Percentiles rank a stretch among this genome's conserved stretches.
Conservation (phyloP, 768 basidiomycete genomes). For the Mycena polygramma region DNA sequence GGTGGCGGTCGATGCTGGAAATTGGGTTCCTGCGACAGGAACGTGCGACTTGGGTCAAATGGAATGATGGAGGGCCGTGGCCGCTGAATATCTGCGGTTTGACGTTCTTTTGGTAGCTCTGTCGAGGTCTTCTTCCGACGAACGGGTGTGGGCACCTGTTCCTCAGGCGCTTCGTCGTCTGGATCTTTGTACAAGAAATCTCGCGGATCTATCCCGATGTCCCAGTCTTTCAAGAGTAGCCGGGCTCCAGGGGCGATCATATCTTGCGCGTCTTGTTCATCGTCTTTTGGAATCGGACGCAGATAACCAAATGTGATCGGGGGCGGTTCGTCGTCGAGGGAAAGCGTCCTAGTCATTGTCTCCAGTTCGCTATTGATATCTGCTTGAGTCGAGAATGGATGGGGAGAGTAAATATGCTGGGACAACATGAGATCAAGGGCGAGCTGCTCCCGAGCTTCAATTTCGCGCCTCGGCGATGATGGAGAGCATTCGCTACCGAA, state of each 20-base stretch:
- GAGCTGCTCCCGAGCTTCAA: conserved; percentile 70
- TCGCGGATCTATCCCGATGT: conserved; percentile 63
- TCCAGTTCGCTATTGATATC: conserved; percentile 56
- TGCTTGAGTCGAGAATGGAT: conserved; percentile 49
- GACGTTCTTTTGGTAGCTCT: conserved; percentile 29
- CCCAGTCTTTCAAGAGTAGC: conserved; percentile 78
- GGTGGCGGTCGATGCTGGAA: conserved; percentile 1
- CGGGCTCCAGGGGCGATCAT: conserved; percentile 66
- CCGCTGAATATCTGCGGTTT: conserved; percentile 40
- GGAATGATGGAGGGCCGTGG: conserved; percentile 51
- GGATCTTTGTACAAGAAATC: conserved; percentile 68
- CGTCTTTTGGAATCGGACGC: conserved; percentile 58
- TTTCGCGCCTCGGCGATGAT: conserved; percentile 60
- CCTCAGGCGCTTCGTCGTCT: conserved; percentile 56
- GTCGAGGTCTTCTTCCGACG: conserved; percentile 15
- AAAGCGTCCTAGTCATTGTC: conserved; percentile 71
- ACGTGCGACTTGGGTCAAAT: conserved; percentile 17
- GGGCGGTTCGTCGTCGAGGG: conserved; percentile 68
- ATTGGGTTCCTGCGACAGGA: conserved; percentile 36
- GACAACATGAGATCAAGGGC: conserved; percentile 75
- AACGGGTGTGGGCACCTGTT: conserved; percentile 21
- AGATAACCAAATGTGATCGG: conserved; percentile 73
- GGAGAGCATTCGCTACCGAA: conserved; percentile 52
- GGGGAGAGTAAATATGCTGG: conserved; percentile 66
- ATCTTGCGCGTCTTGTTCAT: conserved; percentile 39